These are phyloP conservation scores for Blepharisma undulans DNA, from an alignment of 169 alveolate species.

Conservation along the genomic window DNA sequence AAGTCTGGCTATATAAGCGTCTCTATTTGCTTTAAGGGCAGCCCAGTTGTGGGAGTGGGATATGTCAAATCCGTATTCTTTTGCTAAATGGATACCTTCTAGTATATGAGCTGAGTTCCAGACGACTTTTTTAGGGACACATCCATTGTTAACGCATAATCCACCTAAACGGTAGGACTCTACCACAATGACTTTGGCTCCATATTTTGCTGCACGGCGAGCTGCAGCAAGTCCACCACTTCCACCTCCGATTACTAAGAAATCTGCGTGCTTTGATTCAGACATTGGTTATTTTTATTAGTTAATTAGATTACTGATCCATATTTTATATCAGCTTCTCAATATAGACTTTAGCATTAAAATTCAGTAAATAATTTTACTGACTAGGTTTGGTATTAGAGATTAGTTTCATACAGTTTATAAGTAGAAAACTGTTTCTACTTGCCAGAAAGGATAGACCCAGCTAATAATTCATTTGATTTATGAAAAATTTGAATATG, in stretches of 20 bases:
- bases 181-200: conserved; percentile 84
- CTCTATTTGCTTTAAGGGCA: conserved; percentile 69
- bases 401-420: neutral
- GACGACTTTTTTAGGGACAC: conserved; percentile 93
- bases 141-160: conserved; percentile 95
- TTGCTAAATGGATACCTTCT: conserved; percentile 74
- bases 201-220: conserved; percentile 65
- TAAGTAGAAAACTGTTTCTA: neutral
- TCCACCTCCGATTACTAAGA: conserved; percentile 88
- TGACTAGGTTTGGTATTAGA: neutral
- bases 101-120: conserved; percentile 79
- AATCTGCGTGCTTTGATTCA: conserved; percentile 42
- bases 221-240: conserved; percentile 87
- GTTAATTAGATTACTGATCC: neutral
- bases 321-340: neutral
- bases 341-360: neutral
- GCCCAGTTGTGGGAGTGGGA: conserved; percentile 53
- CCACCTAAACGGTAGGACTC: conserved; percentile 90
- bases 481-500: neutral
- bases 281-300: neutral
- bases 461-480: neutral
- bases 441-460: neutral
- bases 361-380: neutral
- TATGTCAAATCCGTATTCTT: conserved; percentile 72
- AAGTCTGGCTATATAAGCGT: conserved; percentile 76